Evolutionary conservation across 1,284 basidiomycete genomes (phyloP).

Genomic region (Golubevia sp.): DNA sequence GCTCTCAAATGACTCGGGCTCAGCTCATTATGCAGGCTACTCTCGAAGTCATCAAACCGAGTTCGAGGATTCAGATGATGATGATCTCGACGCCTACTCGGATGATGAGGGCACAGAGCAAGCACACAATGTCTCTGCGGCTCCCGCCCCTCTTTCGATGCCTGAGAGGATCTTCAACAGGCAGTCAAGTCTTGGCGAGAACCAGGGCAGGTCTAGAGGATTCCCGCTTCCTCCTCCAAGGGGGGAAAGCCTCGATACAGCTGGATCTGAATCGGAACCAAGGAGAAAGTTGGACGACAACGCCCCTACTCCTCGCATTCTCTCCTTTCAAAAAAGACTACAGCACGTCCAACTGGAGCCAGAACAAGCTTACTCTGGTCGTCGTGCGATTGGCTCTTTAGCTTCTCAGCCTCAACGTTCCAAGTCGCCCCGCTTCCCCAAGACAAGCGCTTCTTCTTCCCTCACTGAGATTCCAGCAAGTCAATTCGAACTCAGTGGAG

Average conservation of each 20-base stretch:
- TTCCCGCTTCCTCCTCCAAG: too few relatives aligned
- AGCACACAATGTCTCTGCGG: background rate
- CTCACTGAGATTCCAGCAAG: background rate
- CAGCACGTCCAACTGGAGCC: too few relatives aligned
- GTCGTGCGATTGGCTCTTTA: too few relatives aligned
- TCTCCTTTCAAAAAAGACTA: too few relatives aligned
- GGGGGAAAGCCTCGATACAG: too few relatives aligned
- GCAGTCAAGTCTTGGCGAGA: background rate
- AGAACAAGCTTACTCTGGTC: too few relatives aligned
- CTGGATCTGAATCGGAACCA: too few relatives aligned
- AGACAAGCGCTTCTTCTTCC: background rate
- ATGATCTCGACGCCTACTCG: background rate
- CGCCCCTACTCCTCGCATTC: too few relatives aligned
- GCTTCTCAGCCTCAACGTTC: too few relatives aligned
- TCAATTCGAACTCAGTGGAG: too few relatives aligned
- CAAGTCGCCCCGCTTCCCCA: background rate
- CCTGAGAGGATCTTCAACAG: background rate
- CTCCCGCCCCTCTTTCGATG: background rate
- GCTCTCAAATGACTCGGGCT: background rate
- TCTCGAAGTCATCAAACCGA: background rate
- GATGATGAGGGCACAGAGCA: background rate
- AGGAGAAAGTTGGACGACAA: too few relatives aligned
- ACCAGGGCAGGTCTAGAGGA: too few relatives aligned
- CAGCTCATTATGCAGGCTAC: background rate
- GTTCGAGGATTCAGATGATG: background rate